Percentiles rank a stretch among this genome's conserved stretches.
Conservation (phyloP, 164 flowering plant genomes). For the Cinnamomum micranthum region DNA sequence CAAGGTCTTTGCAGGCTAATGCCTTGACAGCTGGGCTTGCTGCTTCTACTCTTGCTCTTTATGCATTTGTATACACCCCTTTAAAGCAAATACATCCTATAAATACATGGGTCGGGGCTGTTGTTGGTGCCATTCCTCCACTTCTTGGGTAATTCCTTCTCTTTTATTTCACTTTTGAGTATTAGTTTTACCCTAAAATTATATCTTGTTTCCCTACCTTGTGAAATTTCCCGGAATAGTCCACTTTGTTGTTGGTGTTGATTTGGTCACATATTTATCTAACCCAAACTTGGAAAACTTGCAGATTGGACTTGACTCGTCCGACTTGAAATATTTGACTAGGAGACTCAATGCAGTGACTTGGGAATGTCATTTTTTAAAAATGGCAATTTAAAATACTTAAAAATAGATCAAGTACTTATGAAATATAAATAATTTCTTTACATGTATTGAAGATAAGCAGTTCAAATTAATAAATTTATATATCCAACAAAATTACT, state of each 20-base stretch:
- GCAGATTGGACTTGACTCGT: too few relatives aligned
- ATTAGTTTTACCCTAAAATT: not conserved
- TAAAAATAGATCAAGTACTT: too few relatives aligned
- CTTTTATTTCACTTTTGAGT: not conserved
- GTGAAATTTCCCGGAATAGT: not conserved
- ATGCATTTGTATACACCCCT: constrained; percentile 93
- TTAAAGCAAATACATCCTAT: constrained; percentile 91
- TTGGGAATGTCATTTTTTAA: too few relatives aligned
- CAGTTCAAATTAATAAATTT: too few relatives aligned
- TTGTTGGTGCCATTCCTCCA: constrained; percentile 98
- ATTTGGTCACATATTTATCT: not conserved
- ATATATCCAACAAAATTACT: too few relatives aligned
- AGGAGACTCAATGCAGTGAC: too few relatives aligned
- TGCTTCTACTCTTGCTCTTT: constrained; percentile 81
- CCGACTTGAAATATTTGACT: too few relatives aligned
- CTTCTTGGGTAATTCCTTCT: constrained; percentile 70
- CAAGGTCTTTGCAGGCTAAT: constrained; percentile 93
- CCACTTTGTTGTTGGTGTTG: not conserved
- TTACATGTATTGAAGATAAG: too few relatives aligned
- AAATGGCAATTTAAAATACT: too few relatives aligned
- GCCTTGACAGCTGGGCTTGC: constrained; percentile 89
- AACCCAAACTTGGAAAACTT: too few relatives aligned
- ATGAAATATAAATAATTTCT: too few relatives aligned
- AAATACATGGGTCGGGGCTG: constrained; percentile 98
- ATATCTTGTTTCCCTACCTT: not conserved